Base-by-base conservation (phyloP, 768 basidiomycete genomes). In the Fistulinella prunicolor region DNA sequence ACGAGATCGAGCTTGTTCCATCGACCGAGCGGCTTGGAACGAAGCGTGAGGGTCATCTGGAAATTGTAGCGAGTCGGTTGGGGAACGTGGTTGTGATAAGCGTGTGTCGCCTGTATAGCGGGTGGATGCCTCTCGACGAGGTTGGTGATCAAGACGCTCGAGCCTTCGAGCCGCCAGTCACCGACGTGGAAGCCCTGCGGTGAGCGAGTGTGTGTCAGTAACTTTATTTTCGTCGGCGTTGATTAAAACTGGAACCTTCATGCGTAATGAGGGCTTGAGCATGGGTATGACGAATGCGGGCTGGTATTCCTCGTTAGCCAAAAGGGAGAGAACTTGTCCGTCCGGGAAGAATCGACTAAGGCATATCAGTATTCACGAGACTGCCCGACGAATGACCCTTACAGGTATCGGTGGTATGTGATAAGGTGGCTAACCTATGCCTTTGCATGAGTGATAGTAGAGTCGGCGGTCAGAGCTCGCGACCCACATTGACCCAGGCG, bases 361-460 rank as follows among this genome's bases (percentile, higher is more conserved):
- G 46, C 12, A 40, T 12, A 40, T 62, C 32, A 54, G 34, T 3
- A 5, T 37, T 24, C 29, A 21, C 6, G 37, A 51, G 42, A 22
- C 19, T 29, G 24, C 24, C 22, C 5, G 26, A 28, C 10, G 20
- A 24, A 38, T 4, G 17, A n/a, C 7, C 57, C 85, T 66, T 55
- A 89, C 83, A 96, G 75, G 66, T 91, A 95, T 26, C 94, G 89
- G 60, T 94, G 89, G 66, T 95, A 96, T 6, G 91, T 94, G 59
- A 96, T 81, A 49, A 94, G 75, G 60, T 95, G 91, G 61, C 71
- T 88, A 50, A 89, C 74, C 89, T 90, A 58, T 20, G 48, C 7
- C 16, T 12, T 34, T 52, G 9, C 47, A 38, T 55, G 28, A 56
- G 44, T 23, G 38, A 42, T 42, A 30, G 41, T 26, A 29, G 28